Evolutionary conservation across 2,329 filamentous ascomycete genomes (phyloP).

Genomic region (Diaporthe australafricana): DNA sequence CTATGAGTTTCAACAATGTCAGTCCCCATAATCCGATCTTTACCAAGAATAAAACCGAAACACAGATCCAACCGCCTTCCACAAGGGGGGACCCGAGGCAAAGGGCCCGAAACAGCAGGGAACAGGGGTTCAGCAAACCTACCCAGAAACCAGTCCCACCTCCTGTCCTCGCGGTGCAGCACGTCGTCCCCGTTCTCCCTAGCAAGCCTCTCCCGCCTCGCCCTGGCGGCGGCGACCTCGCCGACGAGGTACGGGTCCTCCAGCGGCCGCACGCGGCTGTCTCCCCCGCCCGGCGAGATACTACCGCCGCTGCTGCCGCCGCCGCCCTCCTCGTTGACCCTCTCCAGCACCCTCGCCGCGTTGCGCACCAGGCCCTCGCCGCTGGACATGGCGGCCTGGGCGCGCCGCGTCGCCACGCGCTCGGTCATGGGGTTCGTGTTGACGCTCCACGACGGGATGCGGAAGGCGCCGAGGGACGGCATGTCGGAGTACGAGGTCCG

Average conservation of each 20-base stretch:
- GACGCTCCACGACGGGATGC: slow-evolving; percentile 69
- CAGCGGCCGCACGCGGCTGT: slow-evolving; percentile 57
- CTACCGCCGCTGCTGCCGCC: slow-evolving; percentile 30
- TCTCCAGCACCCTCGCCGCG: slow-evolving; percentile 46
- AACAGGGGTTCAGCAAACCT: slow-evolving; percentile 42
- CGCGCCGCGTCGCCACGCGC: slow-evolving; percentile 72
- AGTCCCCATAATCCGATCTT: background rate
- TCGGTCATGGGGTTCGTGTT: slow-evolving; percentile 69
- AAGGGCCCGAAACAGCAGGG: slow-evolving; percentile 11
- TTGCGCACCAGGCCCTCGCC: slow-evolving; percentile 47
- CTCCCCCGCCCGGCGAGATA: slow-evolving; percentile 39
- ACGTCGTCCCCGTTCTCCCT: slow-evolving; percentile 66
- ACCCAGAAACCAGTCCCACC: slow-evolving; percentile 73
- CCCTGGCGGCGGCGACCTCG: slow-evolving; percentile 70
- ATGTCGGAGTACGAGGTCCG: slow-evolving; percentile 46
- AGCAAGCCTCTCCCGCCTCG: slow-evolving; percentile 67
- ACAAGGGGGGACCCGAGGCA: slow-evolving; percentile 3
- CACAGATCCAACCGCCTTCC: slow-evolving; percentile 5
- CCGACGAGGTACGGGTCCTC: slow-evolving; percentile 78
- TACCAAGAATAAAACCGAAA: background rate
- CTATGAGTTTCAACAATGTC: slow-evolving; percentile 47
- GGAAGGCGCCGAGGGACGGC: slow-evolving; percentile 64
- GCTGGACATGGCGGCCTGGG: slow-evolving; percentile 51
- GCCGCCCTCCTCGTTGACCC: slow-evolving; percentile 51
- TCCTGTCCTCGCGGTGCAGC: slow-evolving; percentile 66